A percentile compares a stretch with the other conserved stretches of the same genome.
Evolutionary conservation across 352 stramenopile species (phyloP).

Genomic region (Paralagenidium karlingii): DNA sequence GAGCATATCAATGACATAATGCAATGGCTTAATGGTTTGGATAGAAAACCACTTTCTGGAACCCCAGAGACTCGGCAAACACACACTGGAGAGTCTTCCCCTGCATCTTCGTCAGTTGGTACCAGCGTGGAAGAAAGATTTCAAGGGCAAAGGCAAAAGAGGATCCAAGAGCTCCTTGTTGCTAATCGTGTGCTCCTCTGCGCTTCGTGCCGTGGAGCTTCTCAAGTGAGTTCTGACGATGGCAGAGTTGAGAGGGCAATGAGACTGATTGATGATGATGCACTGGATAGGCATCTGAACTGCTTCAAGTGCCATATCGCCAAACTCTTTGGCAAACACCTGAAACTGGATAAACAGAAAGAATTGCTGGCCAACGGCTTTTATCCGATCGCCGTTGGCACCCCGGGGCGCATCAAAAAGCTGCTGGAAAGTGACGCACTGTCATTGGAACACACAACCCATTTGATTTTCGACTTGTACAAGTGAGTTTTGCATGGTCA

Average conservation of each 20-base stretch:
- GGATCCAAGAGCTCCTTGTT: constrained; percentile 86
- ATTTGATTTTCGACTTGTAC: constrained; percentile 78
- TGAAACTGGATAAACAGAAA: constrained; percentile 84
- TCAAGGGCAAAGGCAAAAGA: constrained; percentile 57
- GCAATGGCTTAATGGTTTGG: neutral
- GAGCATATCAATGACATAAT: neutral
- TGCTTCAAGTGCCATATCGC: constrained; percentile 85
- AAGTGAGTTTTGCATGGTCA: too few species aligned
- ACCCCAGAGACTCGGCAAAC: constrained; percentile 55
- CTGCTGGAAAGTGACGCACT: constrained; percentile 63
- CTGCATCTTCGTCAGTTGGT: constrained; percentile 65
- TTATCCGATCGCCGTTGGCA: constrained; percentile 70
- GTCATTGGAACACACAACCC: constrained; percentile 64
- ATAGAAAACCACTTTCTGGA: constrained; percentile 56
- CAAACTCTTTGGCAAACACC: constrained; percentile 95
- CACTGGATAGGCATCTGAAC: constrained; percentile 30
- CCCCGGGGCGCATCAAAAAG: constrained; percentile 61
- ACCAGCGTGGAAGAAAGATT: constrained; percentile 64
- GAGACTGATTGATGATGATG: neutral
- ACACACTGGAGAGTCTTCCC: constrained; percentile 56
- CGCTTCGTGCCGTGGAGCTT: constrained; percentile 84
- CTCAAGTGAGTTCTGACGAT: constrained; percentile 91
- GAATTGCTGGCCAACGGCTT: constrained; percentile 62
- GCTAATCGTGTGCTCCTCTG: constrained; percentile 87
- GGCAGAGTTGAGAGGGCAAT: neutral